Base-by-base conservation (phyloP, 75 land plant species). In the Picea glauca region DNA sequence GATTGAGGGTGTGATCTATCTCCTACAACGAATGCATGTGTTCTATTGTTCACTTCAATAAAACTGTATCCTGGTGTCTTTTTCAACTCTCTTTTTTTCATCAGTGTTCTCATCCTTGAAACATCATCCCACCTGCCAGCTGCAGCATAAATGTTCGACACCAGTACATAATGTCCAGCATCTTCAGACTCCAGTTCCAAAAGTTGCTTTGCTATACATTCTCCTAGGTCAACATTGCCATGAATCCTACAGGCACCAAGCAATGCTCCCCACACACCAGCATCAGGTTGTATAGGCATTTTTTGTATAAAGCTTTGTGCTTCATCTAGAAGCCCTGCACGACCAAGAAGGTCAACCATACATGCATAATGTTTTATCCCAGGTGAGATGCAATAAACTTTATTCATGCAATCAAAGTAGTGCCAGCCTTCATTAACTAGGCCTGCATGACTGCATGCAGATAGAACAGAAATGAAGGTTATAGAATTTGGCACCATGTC, bases 201-300 rank as follows among this genome's bases (percentile, higher is more conserved):
- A 33, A 84, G 72, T 68, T 78, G 68, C 23, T 68, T 58, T 43
- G 85, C 79, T 26, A 79, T 78, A 58, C 58, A 58, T 65, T 86
- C 84, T 43, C 84, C 86, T n/a, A 87, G 72, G 31, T 89, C 83
- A 13, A 82, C 56, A 11, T 58, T 78, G 9, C 80, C 78, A 72
- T 82, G 82, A 70, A 78, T 58, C 38, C 80, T 77, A n/a, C 85
- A 89, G 76, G 87, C 80, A n/a, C 77, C 76, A 21, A 89, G 86
- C 70, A 89, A 77, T 33, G 84, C 79, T 62, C 86, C 86, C 70
- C 78, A 80, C 61, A 86, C 84, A 62, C 78, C 78, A 17, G 76
- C 68, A 33, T 77, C 76, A 23, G 89, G 86, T 32, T 83, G 78
- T 8, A 87, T 32, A 17, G 89, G 88, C 88, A 86, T 89, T 13